Base-by-base conservation (phyloP, 2,329 filamentous ascomycete species). In the Ambrosiella beaveri region DNA sequence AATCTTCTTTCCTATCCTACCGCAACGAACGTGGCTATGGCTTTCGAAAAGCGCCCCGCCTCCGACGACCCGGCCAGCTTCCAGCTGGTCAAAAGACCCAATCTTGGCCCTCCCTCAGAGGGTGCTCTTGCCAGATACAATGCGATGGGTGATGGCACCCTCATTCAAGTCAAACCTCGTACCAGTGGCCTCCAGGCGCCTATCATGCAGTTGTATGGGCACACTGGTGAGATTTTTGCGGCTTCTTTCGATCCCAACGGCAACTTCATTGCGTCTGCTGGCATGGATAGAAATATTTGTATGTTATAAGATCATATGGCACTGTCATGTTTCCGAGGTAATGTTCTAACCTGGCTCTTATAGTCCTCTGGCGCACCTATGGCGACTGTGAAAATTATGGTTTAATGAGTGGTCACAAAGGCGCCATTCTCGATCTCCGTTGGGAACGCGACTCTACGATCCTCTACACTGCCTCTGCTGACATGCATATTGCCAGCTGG, bases 381-480 rank as follows among this genome's bases (percentile, higher is more conserved):
- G 91, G 89, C 65, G 80, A 88, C 65, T 96, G 91, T 73, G 87
- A 95, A 66, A 98, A 98, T 72, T 96, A 96, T 66, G 90, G 91
- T 61, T 74, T 87, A 36, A 75, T 98, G 56, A 88, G 76, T 7
- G 93, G 93, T 39, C 93, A 98, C 73, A 89, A 88, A 68, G 88
- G 88, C 63, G 93, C 93, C 1, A 75, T 98, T 54, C 75, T 97
- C 35, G 93, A 97, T 70, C 74, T 98, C 51, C 89, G 95, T 67
- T 98, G 93, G 93, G 95, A 93, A 36, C 85, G 93, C 68, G 93
- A 98, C 72, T 94, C 89, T 17, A 82, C 86, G 65, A 85, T 91
- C 47, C 71, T 98, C 56, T 97, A 91, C 67, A 93, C 91, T 7
- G 90, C 90, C 50, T 95, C 90, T 39, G 90, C 93, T 63, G 93